phyloP scores from a whole-genome alignment of 2,329 filamentous ascomycete species.

The Rasamsonia emersonii region DNA sequence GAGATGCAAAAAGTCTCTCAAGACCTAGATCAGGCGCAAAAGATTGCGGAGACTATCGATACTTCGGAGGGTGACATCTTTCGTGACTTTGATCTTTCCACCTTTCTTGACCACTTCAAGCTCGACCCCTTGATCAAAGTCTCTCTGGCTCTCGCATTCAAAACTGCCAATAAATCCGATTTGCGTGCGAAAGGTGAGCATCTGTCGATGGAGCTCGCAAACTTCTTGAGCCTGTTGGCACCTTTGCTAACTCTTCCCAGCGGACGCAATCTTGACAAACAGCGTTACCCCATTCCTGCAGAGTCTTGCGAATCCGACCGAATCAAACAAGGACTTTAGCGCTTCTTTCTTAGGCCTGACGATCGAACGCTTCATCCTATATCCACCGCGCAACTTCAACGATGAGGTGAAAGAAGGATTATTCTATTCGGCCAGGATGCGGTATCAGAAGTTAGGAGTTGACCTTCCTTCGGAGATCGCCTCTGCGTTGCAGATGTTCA shows the following conservation, averaged over 20 bases:
- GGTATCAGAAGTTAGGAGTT: constrained; percentile 54
- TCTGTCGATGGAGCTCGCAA: no score
- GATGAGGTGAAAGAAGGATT: constrained; percentile 62
- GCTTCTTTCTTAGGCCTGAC: constrained; percentile 67
- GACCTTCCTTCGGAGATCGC: constrained; percentile 36
- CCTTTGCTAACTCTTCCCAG: constrained; percentile 38
- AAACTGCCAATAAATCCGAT: constrained; percentile 68
- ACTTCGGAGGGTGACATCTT: constrained; percentile 86
- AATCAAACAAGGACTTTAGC: constrained; percentile 57
- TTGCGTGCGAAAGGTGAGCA: constrained; percentile 76
- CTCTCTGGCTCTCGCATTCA: constrained; percentile 80
- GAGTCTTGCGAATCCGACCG: constrained; percentile 58
- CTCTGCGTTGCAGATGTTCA: constrained; percentile 38
- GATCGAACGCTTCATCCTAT: constrained; percentile 77
- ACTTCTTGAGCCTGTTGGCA: no score
- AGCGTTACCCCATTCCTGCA: constrained; percentile 71
- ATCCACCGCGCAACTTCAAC: constrained; percentile 79
- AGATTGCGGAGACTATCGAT: constrained; percentile 90
- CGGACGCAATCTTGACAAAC: constrained; percentile 79
- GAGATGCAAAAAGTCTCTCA: constrained; percentile 82
- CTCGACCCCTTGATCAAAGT: constrained; percentile 82
- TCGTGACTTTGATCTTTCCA: constrained; percentile 90
- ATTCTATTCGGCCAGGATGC: constrained; percentile 54
- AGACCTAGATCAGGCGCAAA: constrained; percentile 72
- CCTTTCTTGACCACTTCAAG: constrained; percentile 94